A percentile compares a stretch with the other conserved stretches of the same genome.
Conservation (phyloP, 371 early-diverging fungal genomes). For the Nematocida minor region DNA sequence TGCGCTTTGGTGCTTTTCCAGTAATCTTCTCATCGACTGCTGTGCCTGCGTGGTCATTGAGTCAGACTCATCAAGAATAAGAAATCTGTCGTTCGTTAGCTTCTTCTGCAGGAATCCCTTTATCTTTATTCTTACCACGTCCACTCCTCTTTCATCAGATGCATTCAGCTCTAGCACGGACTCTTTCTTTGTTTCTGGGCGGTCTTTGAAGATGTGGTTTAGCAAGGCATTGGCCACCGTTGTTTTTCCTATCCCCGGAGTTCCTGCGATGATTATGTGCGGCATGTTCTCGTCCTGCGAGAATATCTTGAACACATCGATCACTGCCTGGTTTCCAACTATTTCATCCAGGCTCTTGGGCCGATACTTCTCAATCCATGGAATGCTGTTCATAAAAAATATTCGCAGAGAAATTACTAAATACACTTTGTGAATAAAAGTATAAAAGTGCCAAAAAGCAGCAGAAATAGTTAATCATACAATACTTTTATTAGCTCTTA, state of each 20-base stretch:
- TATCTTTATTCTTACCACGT: constrained; percentile 87
- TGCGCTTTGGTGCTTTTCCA: constrained; percentile 86
- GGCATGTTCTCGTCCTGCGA: constrained; percentile 84
- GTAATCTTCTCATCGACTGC: constrained; percentile 86
- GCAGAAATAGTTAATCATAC: too few species aligned
- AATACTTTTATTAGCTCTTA: too few species aligned
- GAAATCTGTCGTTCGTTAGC: constrained; percentile 72
- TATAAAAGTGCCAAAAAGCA: too few species aligned
- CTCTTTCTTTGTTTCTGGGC: constrained; percentile 83
- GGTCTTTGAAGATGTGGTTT: constrained; percentile 73
- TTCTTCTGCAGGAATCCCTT: constrained; percentile 93
- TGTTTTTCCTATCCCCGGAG: constrained; percentile 98
- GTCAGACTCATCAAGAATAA: constrained; percentile 95
- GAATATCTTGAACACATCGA: constrained; percentile 76
- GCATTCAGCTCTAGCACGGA: constrained; percentile 92
- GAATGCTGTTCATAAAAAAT: constrained; percentile 21
- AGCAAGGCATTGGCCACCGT: constrained; percentile 83
- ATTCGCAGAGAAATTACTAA: too few species aligned
- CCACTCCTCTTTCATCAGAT: constrained; percentile 95
- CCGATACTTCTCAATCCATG: constrained; percentile 83
- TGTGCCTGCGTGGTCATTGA: constrained; percentile 65
- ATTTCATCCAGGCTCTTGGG: constrained; percentile 78
- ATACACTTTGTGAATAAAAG: too few species aligned
- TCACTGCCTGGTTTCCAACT: constrained; percentile 84
- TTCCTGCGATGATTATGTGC: constrained; percentile 83